phyloP scores from a whole-genome alignment of 1,284 basidiomycete genomes.

The Erythrobasidium hasegawianum region DNA sequence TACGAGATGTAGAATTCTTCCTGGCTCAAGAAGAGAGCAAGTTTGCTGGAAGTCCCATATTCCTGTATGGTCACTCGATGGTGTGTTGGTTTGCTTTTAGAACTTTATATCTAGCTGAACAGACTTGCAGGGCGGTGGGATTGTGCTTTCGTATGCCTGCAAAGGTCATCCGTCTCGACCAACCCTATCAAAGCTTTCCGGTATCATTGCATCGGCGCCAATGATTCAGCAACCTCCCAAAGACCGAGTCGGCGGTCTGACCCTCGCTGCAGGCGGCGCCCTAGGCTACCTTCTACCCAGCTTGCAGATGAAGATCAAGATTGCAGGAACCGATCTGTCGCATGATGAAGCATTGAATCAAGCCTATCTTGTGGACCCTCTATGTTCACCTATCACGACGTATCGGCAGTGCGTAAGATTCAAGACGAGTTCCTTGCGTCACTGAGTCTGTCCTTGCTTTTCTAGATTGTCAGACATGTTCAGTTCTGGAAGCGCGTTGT shows the following conservation, averaged over 20 bases:
- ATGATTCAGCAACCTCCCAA: conserved; percentile 24
- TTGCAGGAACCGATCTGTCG: conserved; percentile 36
- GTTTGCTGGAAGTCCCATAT: conserved; percentile 43
- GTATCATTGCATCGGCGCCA: conserved; percentile 27
- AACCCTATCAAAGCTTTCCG: conserved; percentile 14
- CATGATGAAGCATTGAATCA: conserved; percentile 40
- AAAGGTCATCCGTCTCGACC: background rate
- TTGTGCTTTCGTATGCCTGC: conserved; percentile 26
- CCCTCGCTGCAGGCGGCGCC: conserved; percentile 13
- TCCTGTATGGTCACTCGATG: conserved; percentile 52
- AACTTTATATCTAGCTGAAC: background rate
- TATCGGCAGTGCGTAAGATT: conserved; percentile 32
- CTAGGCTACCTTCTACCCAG: conserved; percentile 23
- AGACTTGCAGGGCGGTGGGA: conserved; percentile 13
- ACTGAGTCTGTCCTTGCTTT: no score
- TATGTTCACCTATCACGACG: conserved; percentile 44
- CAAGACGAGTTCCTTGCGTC: no score
- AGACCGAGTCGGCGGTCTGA: background rate
- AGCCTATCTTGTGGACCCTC: conserved; percentile 43
- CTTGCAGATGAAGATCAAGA: conserved; percentile 31
- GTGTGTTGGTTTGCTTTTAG: conserved; percentile 23
- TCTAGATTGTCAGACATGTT: conserved; percentile 42
- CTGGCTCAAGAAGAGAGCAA: conserved; percentile 41
- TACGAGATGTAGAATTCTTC: conserved; percentile 49
- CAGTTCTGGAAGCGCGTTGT: conserved; percentile 39